phyloP scores from a whole-genome alignment of 169 alveolate genomes.

The Eimeria tenella region DNA sequence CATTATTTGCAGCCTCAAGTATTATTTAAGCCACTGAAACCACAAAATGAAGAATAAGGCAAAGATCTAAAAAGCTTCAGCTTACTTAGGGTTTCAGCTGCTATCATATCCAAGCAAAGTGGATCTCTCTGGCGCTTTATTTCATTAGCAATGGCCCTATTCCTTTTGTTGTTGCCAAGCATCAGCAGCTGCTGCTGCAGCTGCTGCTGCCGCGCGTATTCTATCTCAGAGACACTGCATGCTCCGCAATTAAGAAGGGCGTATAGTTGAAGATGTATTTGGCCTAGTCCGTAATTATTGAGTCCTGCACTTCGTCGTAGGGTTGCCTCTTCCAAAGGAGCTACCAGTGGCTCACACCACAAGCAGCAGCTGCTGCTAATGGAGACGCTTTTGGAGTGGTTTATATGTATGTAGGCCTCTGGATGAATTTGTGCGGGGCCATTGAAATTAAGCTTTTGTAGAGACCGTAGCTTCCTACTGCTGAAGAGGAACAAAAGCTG shows the following conservation, averaged over 20 bases:
- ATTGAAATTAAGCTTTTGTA: constrained; percentile 77
- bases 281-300: constrained; percentile 66
- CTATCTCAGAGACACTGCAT: constrained; percentile 64
- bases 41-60: too few relatives aligned
- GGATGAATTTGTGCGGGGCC: constrained; percentile 80
- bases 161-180: constrained; percentile 28
- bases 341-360: constrained; percentile 50
- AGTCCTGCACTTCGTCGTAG: constrained; percentile 68
- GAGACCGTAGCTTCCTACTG: constrained; percentile 70
- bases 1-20: too few relatives aligned
- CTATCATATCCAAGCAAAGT: constrained; percentile 29
- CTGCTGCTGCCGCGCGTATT: constrained; percentile 70
- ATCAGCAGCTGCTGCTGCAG: constrained; percentile 54
- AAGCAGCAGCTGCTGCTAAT: background rate
- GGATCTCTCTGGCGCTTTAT: constrained; percentile 50
- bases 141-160: background rate
- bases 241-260: constrained; percentile 79
- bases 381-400: background rate
- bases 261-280: constrained; percentile 78
- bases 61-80: background rate
- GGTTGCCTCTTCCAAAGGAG: constrained; percentile 67
- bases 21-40: too few relatives aligned
- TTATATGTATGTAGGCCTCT: constrained; percentile 59
- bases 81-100: background rate
- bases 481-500: constrained; percentile 66